phyloP scores from a whole-genome alignment of 306 rosid genomes.

The Rosa rugosa region DNA sequence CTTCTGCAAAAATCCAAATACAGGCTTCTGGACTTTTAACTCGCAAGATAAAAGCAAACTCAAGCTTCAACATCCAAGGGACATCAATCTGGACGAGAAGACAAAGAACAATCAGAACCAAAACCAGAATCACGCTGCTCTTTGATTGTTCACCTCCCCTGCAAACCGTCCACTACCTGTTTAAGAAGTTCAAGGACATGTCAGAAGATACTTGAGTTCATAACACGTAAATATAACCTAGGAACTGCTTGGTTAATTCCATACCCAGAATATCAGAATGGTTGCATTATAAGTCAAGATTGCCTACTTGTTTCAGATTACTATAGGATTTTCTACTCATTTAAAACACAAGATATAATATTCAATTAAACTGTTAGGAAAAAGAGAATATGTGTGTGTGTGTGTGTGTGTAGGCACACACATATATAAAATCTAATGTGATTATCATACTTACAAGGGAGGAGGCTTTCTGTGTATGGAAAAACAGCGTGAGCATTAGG shows the following conservation, averaged over 20 bases:
- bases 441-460: conserved; percentile 30
- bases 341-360: conserved; percentile 1
- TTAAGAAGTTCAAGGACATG: not conserved
- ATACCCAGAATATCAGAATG: not conserved
- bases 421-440: not conserved
- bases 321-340: not conserved
- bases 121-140: conserved; percentile 1
- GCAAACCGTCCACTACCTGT: conserved; percentile 25
- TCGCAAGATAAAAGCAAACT: not conserved
- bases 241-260: not conserved
- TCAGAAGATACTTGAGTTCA: not conserved
- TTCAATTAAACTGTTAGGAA: not conserved
- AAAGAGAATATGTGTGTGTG: not conserved
- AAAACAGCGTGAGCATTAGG: conserved; percentile 13
- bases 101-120: not conserved
- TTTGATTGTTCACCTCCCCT: not conserved
- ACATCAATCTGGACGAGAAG: not conserved
- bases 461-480: conserved; percentile 22
- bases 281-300: not conserved
- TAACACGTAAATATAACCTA: not conserved
- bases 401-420: too few species aligned
- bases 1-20: not conserved
- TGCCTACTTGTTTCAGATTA: not conserved
- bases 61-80: not conserved
- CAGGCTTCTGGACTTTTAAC: not conserved